Evolutionary conservation across 306 rosid species (phyloP).

Genomic region (Luffa aegyptiaca): DNA sequence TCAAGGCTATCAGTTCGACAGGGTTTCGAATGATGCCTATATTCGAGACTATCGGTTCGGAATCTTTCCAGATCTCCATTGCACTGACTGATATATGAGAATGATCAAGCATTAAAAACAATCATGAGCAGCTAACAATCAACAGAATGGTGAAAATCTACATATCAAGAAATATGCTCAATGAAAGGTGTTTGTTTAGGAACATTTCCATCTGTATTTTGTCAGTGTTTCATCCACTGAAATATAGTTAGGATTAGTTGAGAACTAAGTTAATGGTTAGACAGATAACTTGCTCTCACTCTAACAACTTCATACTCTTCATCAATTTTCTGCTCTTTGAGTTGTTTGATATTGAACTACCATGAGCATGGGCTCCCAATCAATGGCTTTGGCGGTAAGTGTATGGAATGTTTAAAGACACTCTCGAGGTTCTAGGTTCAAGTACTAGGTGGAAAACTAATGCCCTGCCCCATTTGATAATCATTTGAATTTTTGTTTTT

Average conservation of each 20-base stretch:
- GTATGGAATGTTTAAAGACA: not conserved
- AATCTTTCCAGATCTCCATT: constrained; percentile 1
- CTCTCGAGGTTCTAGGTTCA: not conserved
- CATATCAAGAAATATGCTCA: not conserved
- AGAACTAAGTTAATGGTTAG: not conserved
- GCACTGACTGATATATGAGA: not conserved
- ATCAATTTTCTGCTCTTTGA: not conserved
- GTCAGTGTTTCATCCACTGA: not conserved
- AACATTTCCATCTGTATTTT: not conserved
- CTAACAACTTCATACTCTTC: not conserved
- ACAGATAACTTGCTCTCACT: not conserved
- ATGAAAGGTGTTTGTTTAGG: not conserved
- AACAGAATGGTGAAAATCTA: not conserved
- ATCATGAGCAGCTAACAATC: not conserved
- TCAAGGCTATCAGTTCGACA: constrained; percentile 7
- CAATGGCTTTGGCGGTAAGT: not conserved
- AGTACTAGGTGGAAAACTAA: not conserved
- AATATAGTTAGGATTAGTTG: not conserved
- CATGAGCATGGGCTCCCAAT: not conserved
- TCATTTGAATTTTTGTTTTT: not conserved
- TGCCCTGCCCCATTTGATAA: not conserved
- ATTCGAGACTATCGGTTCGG: constrained; percentile 18
- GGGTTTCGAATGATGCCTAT: not conserved
- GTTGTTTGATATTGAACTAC: not conserved
- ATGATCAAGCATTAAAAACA: not conserved